Percentiles rank a stretch among this genome's conserved stretches.
These are phyloP conservation scores for Shiraia sp. DNA, from an alignment of 2,329 filamentous ascomycete genomes.

Conservation along the genomic window DNA sequence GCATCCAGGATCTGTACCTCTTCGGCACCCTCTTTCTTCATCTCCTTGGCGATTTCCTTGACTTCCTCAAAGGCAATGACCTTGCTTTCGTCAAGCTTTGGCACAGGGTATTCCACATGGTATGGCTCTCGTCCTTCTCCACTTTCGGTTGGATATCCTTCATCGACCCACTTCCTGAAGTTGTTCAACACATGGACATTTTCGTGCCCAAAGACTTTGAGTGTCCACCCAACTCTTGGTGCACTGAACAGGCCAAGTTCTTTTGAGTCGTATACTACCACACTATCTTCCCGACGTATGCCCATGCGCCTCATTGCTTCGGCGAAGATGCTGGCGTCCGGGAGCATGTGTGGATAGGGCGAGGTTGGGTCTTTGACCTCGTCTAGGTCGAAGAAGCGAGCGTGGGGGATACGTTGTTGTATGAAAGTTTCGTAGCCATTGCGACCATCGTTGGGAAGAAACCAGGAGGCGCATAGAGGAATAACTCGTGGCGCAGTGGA, in stretches of 20 bases:
- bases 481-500: constrained; percentile 82
- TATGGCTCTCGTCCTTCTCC: constrained; percentile 63
- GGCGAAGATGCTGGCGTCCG: constrained; percentile 77
- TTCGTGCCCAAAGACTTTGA: constrained; percentile 85
- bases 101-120: constrained; percentile 48
- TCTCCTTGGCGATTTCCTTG: constrained; percentile 72
- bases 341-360: constrained; percentile 96
- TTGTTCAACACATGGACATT: constrained; percentile 93
- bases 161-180: constrained; percentile 88
- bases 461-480: constrained; percentile 92
- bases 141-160: constrained; percentile 80
- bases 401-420: constrained; percentile 80
- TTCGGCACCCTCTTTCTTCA: constrained; percentile 81
- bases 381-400: constrained; percentile 96
- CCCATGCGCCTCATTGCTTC: constrained; percentile 87
- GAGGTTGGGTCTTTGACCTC: constrained; percentile 84
- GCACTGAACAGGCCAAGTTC: constrained; percentile 94
- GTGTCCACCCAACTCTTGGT: constrained; percentile 90
- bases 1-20: constrained; percentile 90
- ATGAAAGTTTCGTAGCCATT: constrained; percentile 81
- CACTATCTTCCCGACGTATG: constrained; percentile 81
- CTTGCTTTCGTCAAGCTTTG: constrained; percentile 57
- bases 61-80: constrained; percentile 84
- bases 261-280: constrained; percentile 92
- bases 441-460: constrained; percentile 87